A percentile compares a stretch with the other conserved stretches of the same genome.
These are phyloP conservation scores for Gonapodya prolifera DNA, from an alignment of 192 early-diverging fungal genomes.

Conservation along the genomic window DNA sequence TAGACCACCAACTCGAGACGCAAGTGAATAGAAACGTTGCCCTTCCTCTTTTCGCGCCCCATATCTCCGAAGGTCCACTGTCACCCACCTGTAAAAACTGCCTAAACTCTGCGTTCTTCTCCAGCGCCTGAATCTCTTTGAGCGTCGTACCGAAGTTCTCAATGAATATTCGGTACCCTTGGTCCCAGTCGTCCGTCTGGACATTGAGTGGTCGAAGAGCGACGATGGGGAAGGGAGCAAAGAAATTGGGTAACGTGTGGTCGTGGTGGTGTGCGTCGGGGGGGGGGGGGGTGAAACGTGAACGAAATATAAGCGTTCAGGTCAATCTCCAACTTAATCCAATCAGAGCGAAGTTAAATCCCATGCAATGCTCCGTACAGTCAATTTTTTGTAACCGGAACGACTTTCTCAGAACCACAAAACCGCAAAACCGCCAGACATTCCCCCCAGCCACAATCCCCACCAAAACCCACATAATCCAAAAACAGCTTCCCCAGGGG, in stretches of 20 bases:
- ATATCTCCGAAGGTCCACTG: neutral
- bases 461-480: neutral
- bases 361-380: no score
- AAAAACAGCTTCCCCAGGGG: slow-evolving; percentile 1
- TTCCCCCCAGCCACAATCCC: no score
- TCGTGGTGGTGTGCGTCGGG: neutral
- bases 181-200: slow-evolving; percentile 4
- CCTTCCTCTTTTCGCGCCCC: no score
- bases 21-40: no score
- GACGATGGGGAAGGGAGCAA: neutral
- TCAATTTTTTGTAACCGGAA: no score
- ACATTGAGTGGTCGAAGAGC: neutral
- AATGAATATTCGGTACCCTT: slow-evolving; percentile 10
- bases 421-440: no score
- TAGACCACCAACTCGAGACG: neutral
- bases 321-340: no score
- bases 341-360: no score
- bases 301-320: no score
- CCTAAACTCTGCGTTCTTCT: slow-evolving; percentile 10
- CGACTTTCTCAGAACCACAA: no score
- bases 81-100: slow-evolving; percentile 9
- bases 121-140: slow-evolving; percentile 1
- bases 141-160: slow-evolving; percentile 10
- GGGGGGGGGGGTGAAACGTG: neutral
- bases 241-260: neutral